phyloP scores from a whole-genome alignment of 176 grass and related monocot species.

The Elymus sibiricus region DNA sequence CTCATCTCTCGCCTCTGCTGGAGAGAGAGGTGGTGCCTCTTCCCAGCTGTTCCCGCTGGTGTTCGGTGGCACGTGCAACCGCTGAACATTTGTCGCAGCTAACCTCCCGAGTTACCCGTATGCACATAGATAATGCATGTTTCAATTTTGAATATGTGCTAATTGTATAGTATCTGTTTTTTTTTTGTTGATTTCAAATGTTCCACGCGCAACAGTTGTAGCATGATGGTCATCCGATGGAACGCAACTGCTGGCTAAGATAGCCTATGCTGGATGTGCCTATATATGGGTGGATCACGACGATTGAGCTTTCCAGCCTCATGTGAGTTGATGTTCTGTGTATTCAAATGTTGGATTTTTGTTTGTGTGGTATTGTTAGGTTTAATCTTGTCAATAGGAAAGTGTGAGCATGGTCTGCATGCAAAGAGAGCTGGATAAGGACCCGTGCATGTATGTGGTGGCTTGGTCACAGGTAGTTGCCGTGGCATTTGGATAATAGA shows the following conservation, averaged over 20 bases:
- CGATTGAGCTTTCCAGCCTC: constrained; percentile 92
- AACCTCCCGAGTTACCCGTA: too few relatives aligned
- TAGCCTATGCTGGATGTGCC: constrained; percentile 96
- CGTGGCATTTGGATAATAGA: too few relatives aligned
- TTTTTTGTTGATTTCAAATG: neutral
- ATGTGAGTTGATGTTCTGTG: constrained; percentile 49
- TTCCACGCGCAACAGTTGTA: too few relatives aligned
- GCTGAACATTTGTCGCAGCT: neutral
- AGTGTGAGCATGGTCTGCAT: too few relatives aligned
- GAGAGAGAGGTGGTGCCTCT: too few relatives aligned
- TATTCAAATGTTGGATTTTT: neutral
- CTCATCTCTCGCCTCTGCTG: too few relatives aligned
- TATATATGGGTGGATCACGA: constrained; percentile 95
- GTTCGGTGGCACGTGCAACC: neutral
- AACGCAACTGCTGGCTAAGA: too few relatives aligned
- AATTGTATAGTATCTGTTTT: neutral
- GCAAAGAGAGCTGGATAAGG: too few relatives aligned
- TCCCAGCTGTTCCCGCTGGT: neutral
- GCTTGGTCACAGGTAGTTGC: too few relatives aligned
- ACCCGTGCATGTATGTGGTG: too few relatives aligned
- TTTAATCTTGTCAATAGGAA: too few relatives aligned
- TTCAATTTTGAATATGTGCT: neutral
- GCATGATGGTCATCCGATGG: neutral
- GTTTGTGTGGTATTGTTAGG: neutral
- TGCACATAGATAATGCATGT: neutral